These are phyloP conservation scores for Chrysoporthe austroafricana DNA, from an alignment of 2,329 filamentous ascomycete genomes.

Conservation along the genomic window DNA sequence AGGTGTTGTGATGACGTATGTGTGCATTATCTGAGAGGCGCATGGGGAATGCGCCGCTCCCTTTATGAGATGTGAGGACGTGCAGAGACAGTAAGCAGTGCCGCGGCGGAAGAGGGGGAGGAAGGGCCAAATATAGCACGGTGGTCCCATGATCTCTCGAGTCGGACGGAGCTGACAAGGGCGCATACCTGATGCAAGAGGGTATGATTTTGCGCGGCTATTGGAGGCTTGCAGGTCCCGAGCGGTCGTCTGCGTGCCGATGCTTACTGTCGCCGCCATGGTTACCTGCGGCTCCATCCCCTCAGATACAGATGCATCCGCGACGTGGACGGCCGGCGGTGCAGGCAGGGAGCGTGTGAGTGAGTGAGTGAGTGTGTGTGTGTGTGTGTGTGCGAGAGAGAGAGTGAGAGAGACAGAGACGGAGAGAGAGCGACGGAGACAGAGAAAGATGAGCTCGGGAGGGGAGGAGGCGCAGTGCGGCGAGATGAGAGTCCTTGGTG, in stretches of 20 bases:
- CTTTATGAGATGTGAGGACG: neutral
- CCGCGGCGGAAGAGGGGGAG: neutral
- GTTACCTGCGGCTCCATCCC: neutral
- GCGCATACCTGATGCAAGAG: constrained; percentile 26
- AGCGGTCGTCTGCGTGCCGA: constrained; percentile 27
- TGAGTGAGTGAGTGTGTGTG: too few relatives aligned
- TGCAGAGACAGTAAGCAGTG: constrained; percentile 4
- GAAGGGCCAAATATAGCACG: constrained; percentile 2
- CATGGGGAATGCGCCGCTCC: constrained; percentile 1
- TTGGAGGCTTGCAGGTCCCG: constrained; percentile 20
- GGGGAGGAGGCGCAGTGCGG: neutral
- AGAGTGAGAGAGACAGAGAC: too few relatives aligned
- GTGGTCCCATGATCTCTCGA: neutral
- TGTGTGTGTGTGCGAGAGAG: too few relatives aligned
- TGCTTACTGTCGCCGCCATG: constrained; percentile 27
- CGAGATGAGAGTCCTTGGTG: neutral
- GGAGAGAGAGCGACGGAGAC: too few relatives aligned
- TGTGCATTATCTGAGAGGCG: constrained; percentile 15
- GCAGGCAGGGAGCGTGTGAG: neutral
- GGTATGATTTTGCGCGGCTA: neutral
- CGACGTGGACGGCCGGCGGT: neutral
- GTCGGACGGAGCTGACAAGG: neutral
- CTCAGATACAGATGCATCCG: constrained; percentile 4
- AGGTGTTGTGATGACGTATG: constrained; percentile 21
- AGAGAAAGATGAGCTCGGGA: neutral